Percentiles rank a stretch among this genome's conserved stretches.
Conservation (phyloP, 164 flowering plant genomes). For the Tinospora cordifolia region DNA sequence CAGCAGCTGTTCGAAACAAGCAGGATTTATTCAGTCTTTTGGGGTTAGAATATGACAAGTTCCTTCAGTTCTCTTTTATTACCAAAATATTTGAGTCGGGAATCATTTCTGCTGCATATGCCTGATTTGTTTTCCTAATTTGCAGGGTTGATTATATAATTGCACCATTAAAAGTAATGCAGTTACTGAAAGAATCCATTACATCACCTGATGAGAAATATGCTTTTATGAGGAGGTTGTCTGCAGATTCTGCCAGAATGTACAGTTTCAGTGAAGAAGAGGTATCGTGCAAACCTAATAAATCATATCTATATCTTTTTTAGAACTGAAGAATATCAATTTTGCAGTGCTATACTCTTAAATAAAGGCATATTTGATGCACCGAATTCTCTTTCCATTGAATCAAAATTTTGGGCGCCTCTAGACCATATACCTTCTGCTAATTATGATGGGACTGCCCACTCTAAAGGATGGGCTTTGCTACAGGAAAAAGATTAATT, state of each 20-base stretch:
- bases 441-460: not conserved
- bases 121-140: slow-evolving; percentile 8
- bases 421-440: not conserved
- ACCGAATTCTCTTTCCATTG: not conserved
- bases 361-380: not conserved
- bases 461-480: not conserved
- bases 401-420: not conserved
- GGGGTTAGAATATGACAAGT: slow-evolving; percentile 41
- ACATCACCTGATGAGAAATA: slow-evolving; percentile 78
- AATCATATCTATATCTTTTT: not conserved
- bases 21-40: slow-evolving; percentile 87
- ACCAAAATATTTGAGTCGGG: no score
- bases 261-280: slow-evolving; percentile 69
- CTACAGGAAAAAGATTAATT: no score
- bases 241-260: slow-evolving; percentile 55
- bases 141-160: slow-evolving; percentile 90
- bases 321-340: not conserved
- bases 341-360: not conserved
- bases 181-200: slow-evolving; percentile 75
- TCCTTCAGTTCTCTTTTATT: no score
- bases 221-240: slow-evolving; percentile 64
- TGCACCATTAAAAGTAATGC: slow-evolving; percentile 85
- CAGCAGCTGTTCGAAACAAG: slow-evolving; percentile 95
- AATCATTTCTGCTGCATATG: not conserved
- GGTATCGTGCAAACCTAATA: slow-evolving; percentile 30